Percentiles rank a stretch among this genome's conserved stretches.
Conservation (phyloP, 306 rosid species). For the Abrus precatorius region DNA sequence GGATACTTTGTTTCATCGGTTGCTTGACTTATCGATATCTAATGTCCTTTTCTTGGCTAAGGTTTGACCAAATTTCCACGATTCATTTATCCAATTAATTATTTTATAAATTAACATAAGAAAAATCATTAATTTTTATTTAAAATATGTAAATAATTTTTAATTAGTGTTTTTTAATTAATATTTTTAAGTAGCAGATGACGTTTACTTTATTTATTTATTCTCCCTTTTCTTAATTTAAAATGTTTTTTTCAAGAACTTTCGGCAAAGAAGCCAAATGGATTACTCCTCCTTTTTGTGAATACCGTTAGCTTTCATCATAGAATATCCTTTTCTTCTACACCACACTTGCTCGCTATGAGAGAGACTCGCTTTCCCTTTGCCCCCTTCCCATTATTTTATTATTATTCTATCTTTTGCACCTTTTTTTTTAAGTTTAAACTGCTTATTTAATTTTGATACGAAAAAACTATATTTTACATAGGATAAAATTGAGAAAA, state of each 20-base stretch:
- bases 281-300: slow-evolving; percentile 36
- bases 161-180: too few relatives aligned
- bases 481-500: too few relatives aligned
- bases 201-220: background rate
- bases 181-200: too few relatives aligned
- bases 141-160: too few relatives aligned
- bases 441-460: too few relatives aligned
- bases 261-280: slow-evolving; percentile 57
- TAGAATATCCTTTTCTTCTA: slow-evolving; percentile 68
- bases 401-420: background rate
- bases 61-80: slow-evolving; percentile 58
- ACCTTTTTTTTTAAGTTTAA: too few relatives aligned
- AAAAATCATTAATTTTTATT: too few relatives aligned
- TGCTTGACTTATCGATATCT: slow-evolving; percentile 54
- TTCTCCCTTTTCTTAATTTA: background rate
- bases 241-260: slow-evolving; percentile 42
- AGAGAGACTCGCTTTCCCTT: slow-evolving; percentile 6
- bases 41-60: slow-evolving; percentile 51
- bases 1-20: slow-evolving; percentile 66
- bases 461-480: too few relatives aligned
- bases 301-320: slow-evolving; percentile 19
- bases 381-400: background rate
- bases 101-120: too few relatives aligned
- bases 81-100: background rate
- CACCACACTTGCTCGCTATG: slow-evolving; percentile 32